A percentile compares a stretch with the other conserved stretches of the same genome.
Evolutionary conservation across 1,139 yeast species (phyloP).

Genomic region (Arxiozyma slooffiae): DNA sequence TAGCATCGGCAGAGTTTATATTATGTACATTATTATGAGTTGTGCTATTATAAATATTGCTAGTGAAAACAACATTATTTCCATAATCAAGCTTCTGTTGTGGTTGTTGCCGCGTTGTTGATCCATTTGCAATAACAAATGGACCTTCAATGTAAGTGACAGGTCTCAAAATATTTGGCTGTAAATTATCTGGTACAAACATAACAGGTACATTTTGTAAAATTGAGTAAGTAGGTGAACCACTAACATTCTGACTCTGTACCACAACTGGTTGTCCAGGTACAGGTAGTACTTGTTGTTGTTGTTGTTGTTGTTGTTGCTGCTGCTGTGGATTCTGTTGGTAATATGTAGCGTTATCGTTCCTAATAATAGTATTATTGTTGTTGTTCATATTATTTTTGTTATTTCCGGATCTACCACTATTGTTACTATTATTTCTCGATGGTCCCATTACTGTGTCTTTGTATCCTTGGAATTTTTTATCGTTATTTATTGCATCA

Average conservation of each 20-base stretch:
- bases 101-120: neutral
- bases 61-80: neutral
- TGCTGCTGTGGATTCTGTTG: neutral
- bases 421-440: neutral
- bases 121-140: neutral
- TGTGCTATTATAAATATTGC: neutral
- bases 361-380: neutral
- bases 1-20: neutral
- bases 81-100: neutral
- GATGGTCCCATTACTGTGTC: neutral
- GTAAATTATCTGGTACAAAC: neutral
- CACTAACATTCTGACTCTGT: neutral
- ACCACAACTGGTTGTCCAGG: neutral
- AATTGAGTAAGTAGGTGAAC: neutral
- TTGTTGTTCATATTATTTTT: neutral
- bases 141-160: constrained; percentile 1
- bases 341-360: neutral
- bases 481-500: constrained; percentile 5
- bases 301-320: constrained; percentile 4
- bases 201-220: neutral
- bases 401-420: neutral
- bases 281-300: neutral
- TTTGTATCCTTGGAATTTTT: neutral
- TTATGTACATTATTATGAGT: neutral
- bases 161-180: constrained; percentile 1